Conservation (phyloP, 495 filamentous ascomycete genomes). For the Penicillium cinerascens region DNA sequence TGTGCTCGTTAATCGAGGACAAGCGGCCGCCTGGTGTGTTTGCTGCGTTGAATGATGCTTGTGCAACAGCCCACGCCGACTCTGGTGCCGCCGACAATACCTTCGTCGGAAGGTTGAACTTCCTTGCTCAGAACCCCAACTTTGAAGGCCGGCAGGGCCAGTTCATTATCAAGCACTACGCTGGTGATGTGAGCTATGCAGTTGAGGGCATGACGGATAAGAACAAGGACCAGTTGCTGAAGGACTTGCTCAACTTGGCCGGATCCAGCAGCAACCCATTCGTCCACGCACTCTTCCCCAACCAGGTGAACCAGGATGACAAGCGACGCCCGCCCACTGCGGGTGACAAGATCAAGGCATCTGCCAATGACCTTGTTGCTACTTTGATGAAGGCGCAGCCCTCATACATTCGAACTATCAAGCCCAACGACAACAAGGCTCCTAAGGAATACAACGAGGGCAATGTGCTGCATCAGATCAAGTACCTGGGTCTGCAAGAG, state of each 20-base stretch:
- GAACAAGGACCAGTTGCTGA: slow-evolving; percentile 97
- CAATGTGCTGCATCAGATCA: slow-evolving; percentile 98
- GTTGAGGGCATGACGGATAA: slow-evolving; percentile 98
- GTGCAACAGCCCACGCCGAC: slow-evolving; percentile 94
- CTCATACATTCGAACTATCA: slow-evolving; percentile 98
- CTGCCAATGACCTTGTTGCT: slow-evolving; percentile 90
- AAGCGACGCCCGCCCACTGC: slow-evolving; percentile 90
- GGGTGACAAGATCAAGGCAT: slow-evolving; percentile 94
- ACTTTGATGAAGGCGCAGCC: slow-evolving; percentile 97
- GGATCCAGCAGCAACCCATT: slow-evolving; percentile 80
- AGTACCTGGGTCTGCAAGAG: slow-evolving; percentile 97
- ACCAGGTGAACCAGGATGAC: slow-evolving; percentile 94
- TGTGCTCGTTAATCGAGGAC: slow-evolving; percentile 96
- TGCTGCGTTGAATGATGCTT: slow-evolving; percentile 94
- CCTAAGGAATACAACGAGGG: slow-evolving; percentile 83
- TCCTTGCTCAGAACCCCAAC: slow-evolving; percentile 81
- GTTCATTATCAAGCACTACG: slow-evolving; percentile 99
- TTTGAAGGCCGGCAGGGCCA: slow-evolving; percentile 90
- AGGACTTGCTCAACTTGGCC: slow-evolving; percentile 87
- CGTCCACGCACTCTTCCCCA: slow-evolving; percentile 81
- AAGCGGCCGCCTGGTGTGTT: slow-evolving; percentile 90
- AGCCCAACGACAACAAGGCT: slow-evolving; percentile 98
- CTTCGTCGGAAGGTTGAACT: slow-evolving; percentile 88
- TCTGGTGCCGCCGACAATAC: slow-evolving; percentile 91
- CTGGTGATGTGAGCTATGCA: slow-evolving; percentile 94